phyloP scores from a whole-genome alignment of 2,329 filamentous ascomycete genomes.

The Trichophyton benhamiae region DNA sequence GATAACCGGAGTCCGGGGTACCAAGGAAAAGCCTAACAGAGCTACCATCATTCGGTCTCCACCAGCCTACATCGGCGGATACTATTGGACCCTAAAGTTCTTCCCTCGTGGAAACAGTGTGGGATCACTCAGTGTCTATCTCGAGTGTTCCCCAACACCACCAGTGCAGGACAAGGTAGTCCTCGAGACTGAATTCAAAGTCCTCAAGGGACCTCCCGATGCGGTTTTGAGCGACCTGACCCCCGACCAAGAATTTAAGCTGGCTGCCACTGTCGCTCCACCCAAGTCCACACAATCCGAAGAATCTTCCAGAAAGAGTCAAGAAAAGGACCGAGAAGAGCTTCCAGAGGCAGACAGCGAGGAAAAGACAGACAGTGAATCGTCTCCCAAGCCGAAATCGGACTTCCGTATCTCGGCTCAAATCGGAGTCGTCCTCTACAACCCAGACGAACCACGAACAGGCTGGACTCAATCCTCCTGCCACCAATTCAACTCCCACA shows the following conservation, averaged over 20 bases:
- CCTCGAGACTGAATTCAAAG: conserved; percentile 30
- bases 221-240: conserved; percentile 21
- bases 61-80: conserved; percentile 43
- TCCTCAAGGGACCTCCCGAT: conserved; percentile 29
- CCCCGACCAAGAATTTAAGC: conserved; percentile 24
- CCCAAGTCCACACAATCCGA: conserved; percentile 7
- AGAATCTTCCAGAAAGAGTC: conserved; percentile 9
- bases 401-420: conserved; percentile 45
- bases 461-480: conserved; percentile 44
- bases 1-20: conserved; percentile 48
- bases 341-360: background rate
- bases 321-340: conserved; percentile 8
- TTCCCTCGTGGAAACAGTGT: conserved; percentile 50
- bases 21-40: conserved; percentile 47
- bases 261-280: conserved; percentile 16
- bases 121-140: conserved; percentile 47
- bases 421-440: conserved; percentile 50
- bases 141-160: conserved; percentile 46
- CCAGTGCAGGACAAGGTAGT: conserved; percentile 27
- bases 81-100: conserved; percentile 55
- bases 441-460: conserved; percentile 49
- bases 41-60: conserved; percentile 48
- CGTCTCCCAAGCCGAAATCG: conserved; percentile 10
- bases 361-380: conserved; percentile 8
- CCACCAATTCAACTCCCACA: conserved; percentile 47